Evolutionary conservation across 2,329 filamentous ascomycete genomes (phyloP).

Genomic region (Penicillium janthinellum): DNA sequence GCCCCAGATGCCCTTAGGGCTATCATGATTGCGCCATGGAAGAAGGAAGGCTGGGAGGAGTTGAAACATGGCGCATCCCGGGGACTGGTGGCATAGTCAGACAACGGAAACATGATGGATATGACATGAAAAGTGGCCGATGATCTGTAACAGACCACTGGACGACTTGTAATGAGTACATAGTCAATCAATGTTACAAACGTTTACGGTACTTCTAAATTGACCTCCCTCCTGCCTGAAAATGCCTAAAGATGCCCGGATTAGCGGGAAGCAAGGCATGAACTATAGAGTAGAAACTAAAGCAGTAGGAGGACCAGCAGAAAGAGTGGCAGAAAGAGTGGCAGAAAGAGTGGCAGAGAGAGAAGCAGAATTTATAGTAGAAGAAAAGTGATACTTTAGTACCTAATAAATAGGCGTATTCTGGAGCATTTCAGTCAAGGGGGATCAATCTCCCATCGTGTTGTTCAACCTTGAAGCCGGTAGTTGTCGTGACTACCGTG

Average conservation of each 20-base stretch:
- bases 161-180: background rate
- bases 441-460: too few species aligned
- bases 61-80: conserved; percentile 33
- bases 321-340: too few species aligned
- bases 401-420: too few species aligned
- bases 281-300: too few species aligned
- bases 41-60: conserved; percentile 62
- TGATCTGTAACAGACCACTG: background rate
- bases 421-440: too few species aligned
- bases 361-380: too few species aligned
- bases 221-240: too few species aligned
- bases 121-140: background rate
- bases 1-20: conserved; percentile 74
- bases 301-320: too few species aligned
- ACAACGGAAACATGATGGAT: background rate
- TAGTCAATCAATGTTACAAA: background rate
- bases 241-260: too few species aligned
- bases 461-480: background rate
- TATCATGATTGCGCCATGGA: conserved; percentile 82
- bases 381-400: too few species aligned
- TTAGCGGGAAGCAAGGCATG: too few species aligned
- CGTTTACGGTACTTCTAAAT: background rate
- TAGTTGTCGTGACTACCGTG: background rate
- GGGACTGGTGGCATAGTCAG: conserved; percentile 14
- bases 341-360: too few species aligned